These are phyloP conservation scores for Sicyos baderoa DNA, from an alignment of 306 rosid species.

Conservation along the genomic window DNA sequence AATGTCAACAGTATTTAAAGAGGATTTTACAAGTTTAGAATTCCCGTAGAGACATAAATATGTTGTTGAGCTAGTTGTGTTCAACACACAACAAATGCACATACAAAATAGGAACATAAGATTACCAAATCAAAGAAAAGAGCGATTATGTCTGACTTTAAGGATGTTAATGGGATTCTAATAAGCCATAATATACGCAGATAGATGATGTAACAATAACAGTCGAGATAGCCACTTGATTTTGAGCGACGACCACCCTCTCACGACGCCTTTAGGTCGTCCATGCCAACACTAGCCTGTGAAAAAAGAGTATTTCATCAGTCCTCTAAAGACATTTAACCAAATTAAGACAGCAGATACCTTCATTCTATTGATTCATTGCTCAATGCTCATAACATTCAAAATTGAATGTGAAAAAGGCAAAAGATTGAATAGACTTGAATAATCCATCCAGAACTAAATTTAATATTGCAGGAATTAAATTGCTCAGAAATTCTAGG, in stretches of 20 bases:
- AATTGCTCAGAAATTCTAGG: slow-evolving; percentile 7
- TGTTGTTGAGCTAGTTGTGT: neutral
- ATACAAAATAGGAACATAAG: neutral
- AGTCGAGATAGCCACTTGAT: neutral
- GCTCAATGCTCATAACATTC: neutral
- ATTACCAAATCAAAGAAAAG: neutral
- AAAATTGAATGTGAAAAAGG: neutral
- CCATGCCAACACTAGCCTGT: slow-evolving; percentile 80
- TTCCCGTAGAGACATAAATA: neutral
- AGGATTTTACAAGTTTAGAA: neutral
- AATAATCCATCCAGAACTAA: neutral
- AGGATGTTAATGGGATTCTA: neutral
- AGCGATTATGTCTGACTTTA: neutral
- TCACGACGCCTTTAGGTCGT: slow-evolving; percentile 63
- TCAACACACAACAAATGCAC: neutral
- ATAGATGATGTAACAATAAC: slow-evolving; percentile 2
- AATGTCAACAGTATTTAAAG: neutral
- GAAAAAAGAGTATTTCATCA: slow-evolving; percentile 20
- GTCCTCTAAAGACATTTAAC: slow-evolving; percentile 4
- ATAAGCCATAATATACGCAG: neutral
- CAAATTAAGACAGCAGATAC: neutral
- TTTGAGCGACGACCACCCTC: neutral
- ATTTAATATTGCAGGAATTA: neutral
- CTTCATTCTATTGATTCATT: neutral
- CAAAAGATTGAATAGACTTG: neutral